These are phyloP conservation scores for Bolboschoenoplectus hybrid DNA, from an alignment of 202 grass and related monocot genomes.

Conservation along the genomic window DNA sequence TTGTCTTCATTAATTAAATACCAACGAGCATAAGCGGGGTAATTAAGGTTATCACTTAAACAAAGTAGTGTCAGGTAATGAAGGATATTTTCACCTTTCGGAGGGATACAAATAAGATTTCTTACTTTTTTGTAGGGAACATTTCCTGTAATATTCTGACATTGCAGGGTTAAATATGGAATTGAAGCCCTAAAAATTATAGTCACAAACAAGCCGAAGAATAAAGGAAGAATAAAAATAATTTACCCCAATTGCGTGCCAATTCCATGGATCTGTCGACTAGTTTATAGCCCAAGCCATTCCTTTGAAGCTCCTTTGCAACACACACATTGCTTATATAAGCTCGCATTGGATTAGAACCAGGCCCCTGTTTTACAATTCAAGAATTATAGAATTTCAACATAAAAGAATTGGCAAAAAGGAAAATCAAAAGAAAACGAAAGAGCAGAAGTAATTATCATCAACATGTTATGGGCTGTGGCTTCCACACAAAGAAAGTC, in stretches of 20 bases:
- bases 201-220: constrained; percentile 14
- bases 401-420: constrained; percentile 19
- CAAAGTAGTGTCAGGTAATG: background rate
- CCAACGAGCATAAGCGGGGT: background rate
- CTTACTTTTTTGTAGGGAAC: background rate
- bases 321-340: constrained; percentile 87
- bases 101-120: background rate
- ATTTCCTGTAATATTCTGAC: constrained; percentile 22
- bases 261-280: constrained; percentile 75
- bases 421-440: background rate
- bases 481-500: background rate
- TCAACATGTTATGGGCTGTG: background rate
- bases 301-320: constrained; percentile 82
- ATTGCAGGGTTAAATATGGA: background rate
- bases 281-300: constrained; percentile 75
- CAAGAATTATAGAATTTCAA: constrained; percentile 10
- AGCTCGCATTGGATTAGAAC: constrained; percentile 57
- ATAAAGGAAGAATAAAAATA: constrained; percentile 30
- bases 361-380: constrained; percentile 53
- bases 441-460: background rate
- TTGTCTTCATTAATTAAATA: background rate
- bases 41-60: background rate
- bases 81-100: background rate
- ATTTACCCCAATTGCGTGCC: constrained; percentile 78
- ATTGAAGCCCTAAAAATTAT: background rate